Percentiles rank a stretch among this genome's conserved stretches.
Conservation (phyloP, 73 alveolate genomes). For the Paramecium pentaurelia region DNA sequence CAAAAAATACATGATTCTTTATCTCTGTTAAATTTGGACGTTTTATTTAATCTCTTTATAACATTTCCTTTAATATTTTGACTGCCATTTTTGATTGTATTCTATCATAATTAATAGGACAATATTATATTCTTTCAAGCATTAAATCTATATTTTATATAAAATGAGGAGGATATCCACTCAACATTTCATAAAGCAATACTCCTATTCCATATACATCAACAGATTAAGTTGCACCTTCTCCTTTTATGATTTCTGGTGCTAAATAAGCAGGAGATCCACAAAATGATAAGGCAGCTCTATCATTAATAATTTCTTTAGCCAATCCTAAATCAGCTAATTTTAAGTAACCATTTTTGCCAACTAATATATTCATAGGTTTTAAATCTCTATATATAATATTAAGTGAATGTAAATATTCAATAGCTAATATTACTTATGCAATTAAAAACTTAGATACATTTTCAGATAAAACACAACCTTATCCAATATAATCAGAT, state of each 20-base stretch:
- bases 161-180: constrained; percentile 81
- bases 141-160: constrained; percentile 57
- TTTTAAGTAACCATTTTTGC: constrained; percentile 67
- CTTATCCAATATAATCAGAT: not conserved
- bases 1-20: constrained; percentile 66
- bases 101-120: constrained; percentile 40
- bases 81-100: constrained; percentile 57
- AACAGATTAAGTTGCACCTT: constrained; percentile 72
- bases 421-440: constrained; percentile 75
- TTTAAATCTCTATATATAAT: constrained; percentile 75
- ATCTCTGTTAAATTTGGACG: constrained; percentile 51
- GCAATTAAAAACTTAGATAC: constrained; percentile 74
- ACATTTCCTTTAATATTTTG: not conserved
- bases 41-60: not conserved
- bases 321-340: constrained; percentile 79
- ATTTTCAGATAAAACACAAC: constrained; percentile 45
- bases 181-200: constrained; percentile 70
- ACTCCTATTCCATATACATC: constrained; percentile 83
- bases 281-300: constrained; percentile 70
- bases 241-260: constrained; percentile 76
- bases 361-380: constrained; percentile 76
- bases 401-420: constrained; percentile 71
- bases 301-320: constrained; percentile 71
- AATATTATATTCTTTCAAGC: constrained; percentile 60
- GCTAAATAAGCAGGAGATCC: constrained; percentile 87